Evolutionary conservation across 2,329 filamentous ascomycete species (phyloP).

Genomic region (Aspergillus transmontanensis): DNA sequence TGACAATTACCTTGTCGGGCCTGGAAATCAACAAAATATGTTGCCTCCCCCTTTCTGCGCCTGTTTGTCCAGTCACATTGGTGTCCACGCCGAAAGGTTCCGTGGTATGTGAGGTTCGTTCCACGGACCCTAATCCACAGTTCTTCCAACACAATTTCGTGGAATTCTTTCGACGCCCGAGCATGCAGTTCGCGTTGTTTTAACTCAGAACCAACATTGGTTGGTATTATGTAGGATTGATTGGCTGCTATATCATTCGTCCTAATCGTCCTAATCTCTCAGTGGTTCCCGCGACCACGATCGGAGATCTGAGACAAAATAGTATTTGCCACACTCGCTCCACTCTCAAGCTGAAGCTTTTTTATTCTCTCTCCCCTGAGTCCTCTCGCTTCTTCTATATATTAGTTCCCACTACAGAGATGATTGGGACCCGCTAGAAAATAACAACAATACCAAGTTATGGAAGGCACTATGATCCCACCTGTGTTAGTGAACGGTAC

Average conservation of each 20-base stretch:
- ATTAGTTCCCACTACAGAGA: neutral
- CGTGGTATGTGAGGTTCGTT: slow-evolving; percentile 17
- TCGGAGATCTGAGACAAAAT: slow-evolving; percentile 1
- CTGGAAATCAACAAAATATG: slow-evolving; percentile 4
- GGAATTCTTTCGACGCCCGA: neutral
- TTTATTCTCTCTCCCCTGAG: no score
- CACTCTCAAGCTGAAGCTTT: neutral
- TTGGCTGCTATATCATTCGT: neutral
- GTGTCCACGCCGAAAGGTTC: slow-evolving; percentile 17
- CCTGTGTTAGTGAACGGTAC: neutral
- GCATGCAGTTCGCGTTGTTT: neutral
- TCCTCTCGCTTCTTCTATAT: neutral
- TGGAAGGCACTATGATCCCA: neutral
- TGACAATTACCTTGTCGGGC: slow-evolving; percentile 9
- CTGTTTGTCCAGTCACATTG: slow-evolving; percentile 16
- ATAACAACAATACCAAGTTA: neutral
- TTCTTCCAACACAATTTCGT: neutral
- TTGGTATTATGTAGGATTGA: neutral
- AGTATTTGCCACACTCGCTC: neutral
- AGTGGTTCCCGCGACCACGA: neutral
- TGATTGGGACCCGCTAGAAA: neutral
- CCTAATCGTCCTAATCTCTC: neutral
- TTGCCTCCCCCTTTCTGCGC: slow-evolving; percentile 18
- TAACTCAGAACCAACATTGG: neutral
- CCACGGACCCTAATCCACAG: slow-evolving; percentile 4